phyloP scores from a whole-genome alignment of 257 asterid species.

The Agastache rugosa region DNA sequence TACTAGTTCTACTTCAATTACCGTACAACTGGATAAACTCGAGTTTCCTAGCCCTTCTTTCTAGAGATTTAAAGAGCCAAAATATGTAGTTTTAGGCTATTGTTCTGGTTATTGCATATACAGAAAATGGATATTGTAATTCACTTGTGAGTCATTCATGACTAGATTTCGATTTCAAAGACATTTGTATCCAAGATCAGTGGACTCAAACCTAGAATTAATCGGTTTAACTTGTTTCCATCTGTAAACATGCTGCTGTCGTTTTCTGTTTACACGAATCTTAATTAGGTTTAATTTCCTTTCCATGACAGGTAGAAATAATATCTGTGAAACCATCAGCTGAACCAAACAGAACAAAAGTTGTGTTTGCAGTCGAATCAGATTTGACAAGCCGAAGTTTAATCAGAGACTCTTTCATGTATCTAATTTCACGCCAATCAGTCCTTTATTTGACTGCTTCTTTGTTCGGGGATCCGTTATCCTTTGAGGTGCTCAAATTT shows the following conservation, averaged over 20 bases:
- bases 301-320: conserved; percentile 59
- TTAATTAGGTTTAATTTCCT: conserved; percentile 11
- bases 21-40: neutral
- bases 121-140: neutral
- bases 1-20: neutral
- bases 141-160: neutral
- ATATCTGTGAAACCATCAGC: conserved; percentile 43
- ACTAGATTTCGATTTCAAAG: neutral
- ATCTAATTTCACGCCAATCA: conserved; percentile 42
- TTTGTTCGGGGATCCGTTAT: conserved; percentile 72
- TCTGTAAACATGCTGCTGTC: neutral
- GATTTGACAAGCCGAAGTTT: conserved; percentile 58
- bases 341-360: conserved; percentile 61
- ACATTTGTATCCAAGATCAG: neutral
- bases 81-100: too few relatives aligned
- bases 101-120: too few relatives aligned
- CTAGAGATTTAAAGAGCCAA: neutral
- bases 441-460: conserved; percentile 57
- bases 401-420: conserved; percentile 48
- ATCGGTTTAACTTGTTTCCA: neutral
- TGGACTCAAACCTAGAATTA: neutral
- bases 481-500: conserved; percentile 81
- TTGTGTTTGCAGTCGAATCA: conserved; percentile 65
- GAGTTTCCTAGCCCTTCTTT: neutral
- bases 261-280: conserved; percentile 6